These are phyloP conservation scores for Taphrina pruni DNA, from an alignment of 1,139 yeast species.

Conservation along the genomic window DNA sequence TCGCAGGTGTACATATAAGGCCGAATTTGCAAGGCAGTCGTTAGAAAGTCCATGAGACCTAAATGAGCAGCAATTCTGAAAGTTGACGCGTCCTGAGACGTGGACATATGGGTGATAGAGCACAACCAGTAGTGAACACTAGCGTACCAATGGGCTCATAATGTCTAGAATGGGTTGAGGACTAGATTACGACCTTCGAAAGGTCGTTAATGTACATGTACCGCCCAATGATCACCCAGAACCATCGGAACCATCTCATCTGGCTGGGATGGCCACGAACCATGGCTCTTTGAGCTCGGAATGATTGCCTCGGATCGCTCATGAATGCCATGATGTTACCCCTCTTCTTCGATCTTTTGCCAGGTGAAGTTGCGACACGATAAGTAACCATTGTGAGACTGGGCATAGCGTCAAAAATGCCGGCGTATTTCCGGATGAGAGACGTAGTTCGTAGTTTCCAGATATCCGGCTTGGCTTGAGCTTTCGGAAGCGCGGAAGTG, in stretches of 20 bases:
- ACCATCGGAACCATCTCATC: constrained; percentile 94
- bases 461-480: constrained; percentile 40
- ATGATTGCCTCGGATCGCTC: constrained; percentile 64
- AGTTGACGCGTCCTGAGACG: too few relatives aligned
- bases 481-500: constrained; percentile 47
- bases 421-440: constrained; percentile 52
- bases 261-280: constrained; percentile 82
- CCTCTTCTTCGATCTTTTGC: constrained; percentile 28
- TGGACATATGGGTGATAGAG: too few relatives aligned
- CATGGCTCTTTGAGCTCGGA: constrained; percentile 76
- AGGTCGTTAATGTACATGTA: constrained; percentile 75
- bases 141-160: too few relatives aligned
- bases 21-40: too few relatives aligned
- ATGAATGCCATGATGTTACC: constrained; percentile 51
- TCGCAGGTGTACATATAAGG: too few relatives aligned
- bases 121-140: too few relatives aligned
- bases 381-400: constrained; percentile 45
- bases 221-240: constrained; percentile 80
- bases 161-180: not conserved
- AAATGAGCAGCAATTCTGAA: too few relatives aligned
- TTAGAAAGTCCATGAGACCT: too few relatives aligned
- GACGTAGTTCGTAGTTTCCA: constrained; percentile 54
- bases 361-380: constrained; percentile 29
- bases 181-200: not conserved
- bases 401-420: constrained; percentile 50